Evolutionary conservation across 768 basidiomycete genomes (phyloP), one percentile per base, ranked within the genome.

Genomic region (Coprinopsis strossmayeri): DNA sequence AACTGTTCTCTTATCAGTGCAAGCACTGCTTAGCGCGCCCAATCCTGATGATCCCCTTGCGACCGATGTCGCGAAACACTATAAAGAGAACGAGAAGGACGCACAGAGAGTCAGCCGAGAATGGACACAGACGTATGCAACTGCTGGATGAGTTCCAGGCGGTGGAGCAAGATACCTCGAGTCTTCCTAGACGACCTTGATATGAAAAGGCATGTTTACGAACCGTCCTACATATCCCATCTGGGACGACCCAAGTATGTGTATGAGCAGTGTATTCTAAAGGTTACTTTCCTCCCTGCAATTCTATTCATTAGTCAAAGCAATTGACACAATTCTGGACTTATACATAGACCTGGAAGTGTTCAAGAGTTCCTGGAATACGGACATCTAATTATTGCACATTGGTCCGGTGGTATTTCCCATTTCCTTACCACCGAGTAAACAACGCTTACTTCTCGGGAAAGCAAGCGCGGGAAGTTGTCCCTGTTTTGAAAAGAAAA

Each of bases 31-130:
- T 35, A 90, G 87, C 54, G 85, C 96, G 1, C 96, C 96, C 2
- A 99, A 99, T 68, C 96, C 96, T 1, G 92, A 95, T 59, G 92
- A 95, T 61, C 92, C 92, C 3, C 78, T 95, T 23, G 92, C 92
- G 27, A 91, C 92, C 32, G 92, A 95, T 55, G 90, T 92, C 15
- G 96, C 96, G 24, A 94, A 96, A 66, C 93, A 98, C 61, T 99
- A 96, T 79, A 98, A 99, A 69, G 91, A 97, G 72, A 77, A 98
- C 64, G 91, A 96, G 76, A 79, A 81, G 65, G 94, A 87, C 50
- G 96, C 96, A 21, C 88, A 91, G 69, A 73, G 84, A 28, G 91
- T 96, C 52, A 91, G 91, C 64, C 79, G 79, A 63, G 91, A 96
- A 70, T 99, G 96, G 96, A 98, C 96, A 57, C 78, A 84, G 70